Evolutionary conservation across 305 asterid genomes (phyloP).

Genomic region (Plantago lanceolata): DNA sequence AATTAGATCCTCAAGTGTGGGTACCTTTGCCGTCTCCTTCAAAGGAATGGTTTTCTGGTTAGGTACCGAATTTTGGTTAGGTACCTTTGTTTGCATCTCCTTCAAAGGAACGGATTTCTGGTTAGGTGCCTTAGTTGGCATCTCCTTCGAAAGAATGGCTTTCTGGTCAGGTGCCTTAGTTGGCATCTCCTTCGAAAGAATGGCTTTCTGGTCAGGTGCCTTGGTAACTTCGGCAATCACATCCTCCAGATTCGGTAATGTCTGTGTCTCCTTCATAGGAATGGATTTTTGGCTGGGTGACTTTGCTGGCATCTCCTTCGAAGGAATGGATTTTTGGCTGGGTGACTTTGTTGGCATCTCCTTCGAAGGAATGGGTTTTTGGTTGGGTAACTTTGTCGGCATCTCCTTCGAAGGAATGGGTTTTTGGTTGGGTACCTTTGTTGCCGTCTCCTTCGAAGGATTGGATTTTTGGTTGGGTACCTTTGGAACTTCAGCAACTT

Average conservation of each 20-base stretch:
- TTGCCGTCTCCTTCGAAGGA: too few species aligned
- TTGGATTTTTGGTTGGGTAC: too few species aligned
- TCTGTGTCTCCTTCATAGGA: too few species aligned
- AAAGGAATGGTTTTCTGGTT: conserved; percentile 2
- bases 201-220: conserved; percentile 9
- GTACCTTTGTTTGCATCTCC: conserved; percentile 2
- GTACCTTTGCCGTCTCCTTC: conserved; percentile 20
- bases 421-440: too few species aligned
- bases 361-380: too few species aligned
- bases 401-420: too few species aligned
- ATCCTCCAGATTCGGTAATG: conserved; percentile 29
- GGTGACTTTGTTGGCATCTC: too few species aligned
- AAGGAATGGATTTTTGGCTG: too few species aligned
- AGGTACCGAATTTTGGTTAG: conserved; percentile 10
- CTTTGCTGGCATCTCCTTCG: too few species aligned
- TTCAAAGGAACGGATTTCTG: conserved; percentile 3
- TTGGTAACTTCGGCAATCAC: conserved; percentile 32
- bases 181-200: too few species aligned
- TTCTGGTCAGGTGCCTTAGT: conserved; percentile 6
- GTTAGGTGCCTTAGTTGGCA: conserved; percentile 22
- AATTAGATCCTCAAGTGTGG: conserved; percentile 31
- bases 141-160: conserved; percentile 14
- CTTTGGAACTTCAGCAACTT: conserved; percentile 26
- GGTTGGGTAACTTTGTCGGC: too few species aligned
- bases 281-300: too few species aligned